phyloP scores from a whole-genome alignment of 345 rosid genomes.

The Salix viminalis region DNA sequence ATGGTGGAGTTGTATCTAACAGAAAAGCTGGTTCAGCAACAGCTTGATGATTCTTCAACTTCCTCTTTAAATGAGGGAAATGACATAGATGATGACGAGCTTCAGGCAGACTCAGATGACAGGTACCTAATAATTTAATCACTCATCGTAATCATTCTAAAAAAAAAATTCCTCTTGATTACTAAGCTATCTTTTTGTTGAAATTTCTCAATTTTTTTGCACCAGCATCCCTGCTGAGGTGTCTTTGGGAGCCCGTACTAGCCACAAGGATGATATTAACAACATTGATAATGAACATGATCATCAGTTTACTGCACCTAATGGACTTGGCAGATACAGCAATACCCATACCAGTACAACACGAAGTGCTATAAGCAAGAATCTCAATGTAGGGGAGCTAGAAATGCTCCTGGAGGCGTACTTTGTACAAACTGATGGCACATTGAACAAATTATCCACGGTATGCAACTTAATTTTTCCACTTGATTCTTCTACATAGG shows the following conservation, averaged over 20 bases:
- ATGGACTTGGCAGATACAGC: slow-evolving; percentile 47
- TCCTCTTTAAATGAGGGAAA: slow-evolving; percentile 56
- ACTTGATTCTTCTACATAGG: not conserved
- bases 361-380: slow-evolving; percentile 61
- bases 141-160: not conserved
- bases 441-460: slow-evolving; percentile 81
- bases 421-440: slow-evolving; percentile 89
- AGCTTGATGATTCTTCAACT: slow-evolving; percentile 55
- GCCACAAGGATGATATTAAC: slow-evolving; percentile 40
- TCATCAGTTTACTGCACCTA: slow-evolving; percentile 43
- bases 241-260: slow-evolving; percentile 27
- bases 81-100: slow-evolving; percentile 45
- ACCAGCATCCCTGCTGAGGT: slow-evolving; percentile 51
- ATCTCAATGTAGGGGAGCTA: slow-evolving; percentile 79
- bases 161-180: not conserved
- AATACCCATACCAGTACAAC: slow-evolving; percentile 61
- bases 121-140: slow-evolving; percentile 35
- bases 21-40: slow-evolving; percentile 59
- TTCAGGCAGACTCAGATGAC: slow-evolving; percentile 46
- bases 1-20: slow-evolving; percentile 99
- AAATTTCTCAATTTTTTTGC: slow-evolving; percentile 6
- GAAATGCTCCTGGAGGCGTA: slow-evolving; percentile 98
- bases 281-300: slow-evolving; percentile 36
- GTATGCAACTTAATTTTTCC: slow-evolving; percentile 34
- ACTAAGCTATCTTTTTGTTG: not conserved